Evolutionary conservation across 805 yeast genomes (phyloP).

Genomic region (Metschnikowia cubensis): DNA sequence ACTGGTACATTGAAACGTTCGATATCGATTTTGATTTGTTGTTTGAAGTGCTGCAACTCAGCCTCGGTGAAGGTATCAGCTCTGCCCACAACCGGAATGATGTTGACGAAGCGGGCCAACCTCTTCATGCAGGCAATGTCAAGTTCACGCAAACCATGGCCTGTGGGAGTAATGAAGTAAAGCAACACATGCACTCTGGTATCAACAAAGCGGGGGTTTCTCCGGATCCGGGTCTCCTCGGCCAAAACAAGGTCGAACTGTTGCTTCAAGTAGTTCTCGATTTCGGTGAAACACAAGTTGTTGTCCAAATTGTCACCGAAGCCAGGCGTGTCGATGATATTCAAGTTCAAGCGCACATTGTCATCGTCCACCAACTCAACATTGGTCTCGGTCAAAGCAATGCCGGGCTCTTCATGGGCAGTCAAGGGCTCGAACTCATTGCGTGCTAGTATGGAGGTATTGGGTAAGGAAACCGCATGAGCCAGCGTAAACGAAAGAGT

Average conservation of each 20-base stretch:
- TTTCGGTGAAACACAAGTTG: slow-evolving; percentile 61
- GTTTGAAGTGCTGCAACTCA: slow-evolving; percentile 61
- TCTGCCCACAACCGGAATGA: slow-evolving; percentile 78
- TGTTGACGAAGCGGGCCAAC: slow-evolving; percentile 69
- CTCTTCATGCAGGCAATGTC: slow-evolving; percentile 71
- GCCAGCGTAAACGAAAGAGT: slow-evolving; percentile 57
- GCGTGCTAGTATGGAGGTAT: slow-evolving; percentile 53
- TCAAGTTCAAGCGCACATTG: slow-evolving; percentile 51
- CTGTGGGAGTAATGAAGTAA: slow-evolving; percentile 74
- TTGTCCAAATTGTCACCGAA: slow-evolving; percentile 75
- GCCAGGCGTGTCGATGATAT: slow-evolving; percentile 69
- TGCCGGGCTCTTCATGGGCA: slow-evolving; percentile 69
- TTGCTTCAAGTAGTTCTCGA: slow-evolving; percentile 63
- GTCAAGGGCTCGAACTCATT: slow-evolving; percentile 55
- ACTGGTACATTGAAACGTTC: slow-evolving; percentile 68
- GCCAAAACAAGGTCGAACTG: slow-evolving; percentile 76
- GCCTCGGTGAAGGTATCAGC: slow-evolving; percentile 71
- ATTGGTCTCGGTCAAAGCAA: slow-evolving; percentile 64
- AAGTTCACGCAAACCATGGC: slow-evolving; percentile 73
- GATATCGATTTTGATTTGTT: slow-evolving; percentile 57
- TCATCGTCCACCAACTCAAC: slow-evolving; percentile 61
- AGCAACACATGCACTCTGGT: slow-evolving; percentile 74
- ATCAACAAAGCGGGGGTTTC: slow-evolving; percentile 81
- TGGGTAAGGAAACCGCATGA: slow-evolving; percentile 49
- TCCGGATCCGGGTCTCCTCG: slow-evolving; percentile 80